A percentile compares a stretch with the other conserved stretches of the same genome.
These are phyloP conservation scores for Rhodotorula mucilaginosa DNA, from an alignment of 1,284 basidiomycete species.

Conservation along the genomic window DNA sequence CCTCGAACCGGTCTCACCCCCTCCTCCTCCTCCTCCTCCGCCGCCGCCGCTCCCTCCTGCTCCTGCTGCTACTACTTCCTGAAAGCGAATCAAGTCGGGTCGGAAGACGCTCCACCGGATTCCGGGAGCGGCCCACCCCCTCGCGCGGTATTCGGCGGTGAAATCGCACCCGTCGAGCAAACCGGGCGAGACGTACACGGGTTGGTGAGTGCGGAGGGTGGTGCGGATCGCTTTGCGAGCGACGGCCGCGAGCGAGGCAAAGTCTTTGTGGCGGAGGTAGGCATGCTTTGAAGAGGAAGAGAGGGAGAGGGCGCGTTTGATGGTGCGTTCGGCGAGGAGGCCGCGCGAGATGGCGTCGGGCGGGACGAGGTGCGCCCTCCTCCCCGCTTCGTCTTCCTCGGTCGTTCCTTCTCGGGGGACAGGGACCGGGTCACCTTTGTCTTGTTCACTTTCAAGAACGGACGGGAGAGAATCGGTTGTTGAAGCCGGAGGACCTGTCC, in stretches of 20 bases:
- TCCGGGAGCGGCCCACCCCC: conserved; percentile 24
- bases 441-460: not conserved
- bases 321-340: conserved; percentile 26
- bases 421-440: not conserved
- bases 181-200: conserved; percentile 13
- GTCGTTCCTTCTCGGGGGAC: too few relatives aligned
- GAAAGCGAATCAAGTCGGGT: conserved; percentile 31
- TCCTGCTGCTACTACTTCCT: not conserved
- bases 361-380: not conserved
- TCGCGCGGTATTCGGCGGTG: conserved; percentile 17
- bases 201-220: not conserved
- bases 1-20: not conserved
- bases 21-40: not conserved
- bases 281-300: not conserved
- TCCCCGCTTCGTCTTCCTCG: not conserved
- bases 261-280: conserved; percentile 18
- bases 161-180: conserved; percentile 17
- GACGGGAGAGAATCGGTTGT: not conserved
- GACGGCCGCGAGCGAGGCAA: conserved; percentile 6
- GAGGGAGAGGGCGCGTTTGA: conserved; percentile 20
- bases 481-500: not conserved
- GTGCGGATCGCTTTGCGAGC: conserved; percentile 17
- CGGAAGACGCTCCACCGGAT: conserved; percentile 24
- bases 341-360: conserved; percentile 19
- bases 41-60: too few relatives aligned